Conservation (phyloP, 345 rosid species). For the Rhodamnia argentea region DNA sequence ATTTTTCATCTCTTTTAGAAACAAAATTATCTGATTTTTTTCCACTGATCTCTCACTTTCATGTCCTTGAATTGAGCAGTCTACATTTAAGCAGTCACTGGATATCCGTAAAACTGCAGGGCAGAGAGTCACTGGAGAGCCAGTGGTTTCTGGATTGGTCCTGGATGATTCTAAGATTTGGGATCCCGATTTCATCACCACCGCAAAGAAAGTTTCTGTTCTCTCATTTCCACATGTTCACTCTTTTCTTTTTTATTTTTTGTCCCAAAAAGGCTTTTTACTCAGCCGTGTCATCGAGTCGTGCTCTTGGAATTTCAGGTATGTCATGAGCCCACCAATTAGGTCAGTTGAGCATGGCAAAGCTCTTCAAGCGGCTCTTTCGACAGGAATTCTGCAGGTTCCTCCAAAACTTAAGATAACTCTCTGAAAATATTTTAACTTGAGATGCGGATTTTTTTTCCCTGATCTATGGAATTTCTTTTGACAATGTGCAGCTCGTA, state of each 20-base stretch:
- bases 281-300: background rate
- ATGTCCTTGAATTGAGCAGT: background rate
- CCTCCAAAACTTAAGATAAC: background rate
- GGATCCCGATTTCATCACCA: slow-evolving; percentile 74
- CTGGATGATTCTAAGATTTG: slow-evolving; percentile 84
- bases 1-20: background rate
- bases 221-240: background rate
- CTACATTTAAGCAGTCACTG: background rate
- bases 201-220: slow-evolving; percentile 52
- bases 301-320: slow-evolving; percentile 34
- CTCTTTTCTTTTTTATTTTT: background rate
- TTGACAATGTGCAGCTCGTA: slow-evolving; percentile 48
- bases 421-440: background rate
- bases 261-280: background rate
- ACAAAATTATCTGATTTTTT: background rate
- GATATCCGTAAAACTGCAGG: slow-evolving; percentile 37
- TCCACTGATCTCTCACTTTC: background rate
- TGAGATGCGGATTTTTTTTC: background rate
- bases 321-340: slow-evolving; percentile 97
- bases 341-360: slow-evolving; percentile 76
- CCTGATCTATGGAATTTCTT: background rate
- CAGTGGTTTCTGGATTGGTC: slow-evolving; percentile 80
- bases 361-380: slow-evolving; percentile 88
- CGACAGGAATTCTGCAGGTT: slow-evolving; percentile 86
- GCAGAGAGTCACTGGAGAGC: slow-evolving; percentile 87